Evolutionary conservation across 2,329 filamentous ascomycete genomes (phyloP).

Genomic region (Aspergillus hortae): DNA sequence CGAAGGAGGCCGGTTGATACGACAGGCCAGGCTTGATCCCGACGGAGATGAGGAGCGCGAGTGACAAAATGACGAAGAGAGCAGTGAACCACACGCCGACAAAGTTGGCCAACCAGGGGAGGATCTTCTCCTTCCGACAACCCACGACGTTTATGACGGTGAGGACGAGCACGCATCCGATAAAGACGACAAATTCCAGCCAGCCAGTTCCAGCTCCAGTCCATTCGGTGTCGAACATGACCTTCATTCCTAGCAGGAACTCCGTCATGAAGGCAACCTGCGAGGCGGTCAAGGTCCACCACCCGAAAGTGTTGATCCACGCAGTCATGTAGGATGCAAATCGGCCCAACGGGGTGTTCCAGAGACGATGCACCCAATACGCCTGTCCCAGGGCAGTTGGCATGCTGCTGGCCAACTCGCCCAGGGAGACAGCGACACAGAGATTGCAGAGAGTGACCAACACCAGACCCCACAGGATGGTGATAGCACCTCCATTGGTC

Average conservation of each 20-base stretch:
- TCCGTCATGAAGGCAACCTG: constrained; percentile 58
- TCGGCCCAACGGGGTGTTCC: constrained; percentile 41
- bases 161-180: constrained; percentile 48
- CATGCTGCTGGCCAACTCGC: constrained; percentile 65
- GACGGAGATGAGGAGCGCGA: constrained; percentile 53
- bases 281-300: constrained; percentile 56
- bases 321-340: constrained; percentile 56
- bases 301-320: constrained; percentile 60
- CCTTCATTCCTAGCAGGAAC: constrained; percentile 56
- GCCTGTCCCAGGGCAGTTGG: constrained; percentile 59
- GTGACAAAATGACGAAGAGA: constrained; percentile 51
- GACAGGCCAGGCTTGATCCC: constrained; percentile 43
- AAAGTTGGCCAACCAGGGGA: constrained; percentile 56
- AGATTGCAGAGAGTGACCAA: constrained; percentile 60
- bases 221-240: constrained; percentile 51
- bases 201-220: constrained; percentile 45
- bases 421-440: constrained; percentile 61
- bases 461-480: constrained; percentile 67
- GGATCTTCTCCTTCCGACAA: constrained; percentile 47
- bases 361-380: constrained; percentile 52
- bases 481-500: constrained; percentile 62
- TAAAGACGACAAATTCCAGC: constrained; percentile 55
- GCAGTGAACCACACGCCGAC: constrained; percentile 52
- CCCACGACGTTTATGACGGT: constrained; percentile 51
- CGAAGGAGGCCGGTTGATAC: constrained; percentile 51